A percentile compares a stretch with the other conserved stretches of the same genome.
Conservation (phyloP, 305 asterid species). For the Rubia tinctorum region DNA sequence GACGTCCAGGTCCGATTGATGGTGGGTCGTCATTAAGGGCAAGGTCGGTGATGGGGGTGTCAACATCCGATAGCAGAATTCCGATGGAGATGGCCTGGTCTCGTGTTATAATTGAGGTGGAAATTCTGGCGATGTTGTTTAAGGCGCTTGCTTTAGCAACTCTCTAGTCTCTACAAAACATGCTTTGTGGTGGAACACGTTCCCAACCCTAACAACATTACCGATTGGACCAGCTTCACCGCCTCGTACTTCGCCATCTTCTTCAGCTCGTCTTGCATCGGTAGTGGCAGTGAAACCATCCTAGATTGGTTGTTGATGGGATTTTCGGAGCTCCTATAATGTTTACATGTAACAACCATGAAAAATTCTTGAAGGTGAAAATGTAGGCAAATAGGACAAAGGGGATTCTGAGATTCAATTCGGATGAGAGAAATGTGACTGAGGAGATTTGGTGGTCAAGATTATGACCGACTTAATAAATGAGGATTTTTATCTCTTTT, state of each 20-base stretch:
- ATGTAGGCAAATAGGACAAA: too few relatives aligned
- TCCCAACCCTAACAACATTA: conserved; percentile 81
- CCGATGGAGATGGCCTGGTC: conserved; percentile 57
- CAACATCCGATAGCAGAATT: conserved; percentile 70
- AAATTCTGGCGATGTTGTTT: conserved; percentile 61
- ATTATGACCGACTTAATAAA: too few relatives aligned
- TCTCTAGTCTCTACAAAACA: conserved; percentile 67
- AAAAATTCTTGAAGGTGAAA: too few relatives aligned
- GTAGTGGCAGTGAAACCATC: conserved; percentile 37
- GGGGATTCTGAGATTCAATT: too few relatives aligned
- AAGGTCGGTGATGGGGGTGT: conserved; percentile 62
- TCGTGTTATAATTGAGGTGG: conserved; percentile 62
- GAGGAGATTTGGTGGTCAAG: too few relatives aligned
- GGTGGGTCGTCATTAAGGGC: conserved; percentile 48
- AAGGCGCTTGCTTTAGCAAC: conserved; percentile 49
- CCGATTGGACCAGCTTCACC: conserved; percentile 70
- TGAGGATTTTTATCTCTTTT: too few relatives aligned
- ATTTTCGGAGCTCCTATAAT: conserved; percentile 30
- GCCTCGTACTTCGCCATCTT: conserved; percentile 72
- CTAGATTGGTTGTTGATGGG: conserved; percentile 24
- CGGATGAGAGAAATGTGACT: too few relatives aligned
- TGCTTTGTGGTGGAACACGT: conserved; percentile 83
- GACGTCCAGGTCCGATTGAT: conserved; percentile 36
- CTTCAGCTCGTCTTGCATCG: conserved; percentile 77
- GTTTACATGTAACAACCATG: conserved; percentile 71